Conservation (phyloP, 2,329 filamentous ascomycete genomes). For the Fusarium beomiforme region DNA sequence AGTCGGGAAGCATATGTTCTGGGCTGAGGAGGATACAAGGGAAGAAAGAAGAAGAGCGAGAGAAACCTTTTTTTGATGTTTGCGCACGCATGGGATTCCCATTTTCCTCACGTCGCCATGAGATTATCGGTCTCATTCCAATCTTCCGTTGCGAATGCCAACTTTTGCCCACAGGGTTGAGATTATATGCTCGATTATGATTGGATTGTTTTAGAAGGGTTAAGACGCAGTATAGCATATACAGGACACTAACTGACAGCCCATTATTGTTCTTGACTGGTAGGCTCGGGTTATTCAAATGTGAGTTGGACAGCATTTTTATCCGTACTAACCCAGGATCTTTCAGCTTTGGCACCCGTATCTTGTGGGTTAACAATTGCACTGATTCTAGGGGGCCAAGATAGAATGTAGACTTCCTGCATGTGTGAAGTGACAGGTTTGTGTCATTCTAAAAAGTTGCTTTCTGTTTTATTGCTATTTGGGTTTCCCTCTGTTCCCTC, state of each 20-base stretch:
- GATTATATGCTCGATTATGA: conserved; percentile 4
- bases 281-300: background rate
- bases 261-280: background rate
- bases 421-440: background rate
- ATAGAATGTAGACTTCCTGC: background rate
- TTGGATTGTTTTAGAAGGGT: conserved; percentile 21
- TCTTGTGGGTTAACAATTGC: background rate
- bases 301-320: background rate
- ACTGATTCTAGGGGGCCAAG: background rate
- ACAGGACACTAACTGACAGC: conserved; percentile 24
- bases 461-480: background rate
- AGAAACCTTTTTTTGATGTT: conserved; percentile 42
- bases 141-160: conserved; percentile 7
- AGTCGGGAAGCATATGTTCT: conserved; percentile 17
- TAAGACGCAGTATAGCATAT: conserved; percentile 31
- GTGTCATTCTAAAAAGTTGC: background rate
- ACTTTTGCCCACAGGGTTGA: conserved; percentile 2
- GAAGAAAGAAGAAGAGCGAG: conserved; percentile 35
- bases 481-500: background rate
- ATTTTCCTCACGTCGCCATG: conserved; percentile 27
- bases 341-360: background rate
- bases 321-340: no score
- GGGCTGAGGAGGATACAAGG: conserved; percentile 24
- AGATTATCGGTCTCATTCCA: conserved; percentile 12
- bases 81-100: conserved; percentile 39